Evolutionary conservation across 2,329 filamentous ascomycete genomes (phyloP).

Genomic region (Cadophora sp.): DNA sequence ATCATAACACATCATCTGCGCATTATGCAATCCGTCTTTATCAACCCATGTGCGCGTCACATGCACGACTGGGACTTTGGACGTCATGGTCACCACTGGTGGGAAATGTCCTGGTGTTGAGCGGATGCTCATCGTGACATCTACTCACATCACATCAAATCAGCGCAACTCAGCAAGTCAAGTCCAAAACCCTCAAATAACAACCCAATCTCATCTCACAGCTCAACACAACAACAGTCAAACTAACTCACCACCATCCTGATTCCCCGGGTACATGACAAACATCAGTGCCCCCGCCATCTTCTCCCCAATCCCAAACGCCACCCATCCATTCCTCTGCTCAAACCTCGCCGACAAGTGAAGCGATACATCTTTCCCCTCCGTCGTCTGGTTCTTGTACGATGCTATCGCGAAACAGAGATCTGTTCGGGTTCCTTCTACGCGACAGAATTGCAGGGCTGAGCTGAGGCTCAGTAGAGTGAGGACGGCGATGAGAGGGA

Average conservation of each 20-base stretch:
- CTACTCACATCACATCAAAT: slow-evolving; percentile 11
- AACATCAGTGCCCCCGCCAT: slow-evolving; percentile 28
- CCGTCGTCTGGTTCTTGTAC: slow-evolving; percentile 20
- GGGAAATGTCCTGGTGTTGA: slow-evolving; percentile 16
- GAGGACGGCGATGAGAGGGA: background rate
- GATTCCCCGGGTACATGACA: slow-evolving; percentile 27
- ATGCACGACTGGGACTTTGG: slow-evolving; percentile 3
- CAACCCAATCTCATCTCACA: no score
- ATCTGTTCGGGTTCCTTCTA: slow-evolving; percentile 23
- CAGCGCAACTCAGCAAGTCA: background rate
- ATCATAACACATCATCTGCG: slow-evolving; percentile 23
- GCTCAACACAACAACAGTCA: no score
- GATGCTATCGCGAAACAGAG: slow-evolving; percentile 27
- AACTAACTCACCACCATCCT: slow-evolving; percentile 23
- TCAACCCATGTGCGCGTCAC: slow-evolving; percentile 26
- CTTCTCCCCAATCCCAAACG: slow-evolving; percentile 22
- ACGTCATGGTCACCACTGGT: slow-evolving; percentile 8
- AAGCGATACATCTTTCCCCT: slow-evolving; percentile 22
- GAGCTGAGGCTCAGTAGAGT: background rate
- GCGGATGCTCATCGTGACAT: slow-evolving; percentile 23
- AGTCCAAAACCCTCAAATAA: no score
- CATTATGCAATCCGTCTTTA: slow-evolving; percentile 13
- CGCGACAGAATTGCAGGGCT: slow-evolving; percentile 24
- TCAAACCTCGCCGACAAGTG: slow-evolving; percentile 25
- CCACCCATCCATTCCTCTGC: slow-evolving; percentile 26